These are phyloP conservation scores for Tulasnella sp. DNA, from an alignment of 768 basidiomycete species.

Conservation along the genomic window DNA sequence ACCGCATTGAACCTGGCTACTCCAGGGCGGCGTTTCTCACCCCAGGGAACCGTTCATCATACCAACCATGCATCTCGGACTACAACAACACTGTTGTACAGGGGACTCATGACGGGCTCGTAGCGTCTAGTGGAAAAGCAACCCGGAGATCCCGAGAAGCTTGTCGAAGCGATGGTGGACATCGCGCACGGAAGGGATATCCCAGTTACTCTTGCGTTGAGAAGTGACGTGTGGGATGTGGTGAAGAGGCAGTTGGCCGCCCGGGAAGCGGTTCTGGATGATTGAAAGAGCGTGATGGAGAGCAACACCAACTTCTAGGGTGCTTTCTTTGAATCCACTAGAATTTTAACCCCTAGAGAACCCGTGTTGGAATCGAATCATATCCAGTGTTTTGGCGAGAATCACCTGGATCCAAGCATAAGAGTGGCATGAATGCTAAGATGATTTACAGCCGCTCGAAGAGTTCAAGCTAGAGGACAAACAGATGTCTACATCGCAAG, in stretches of 20 bases:
- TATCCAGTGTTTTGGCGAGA: too few relatives aligned
- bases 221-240: constrained; percentile 22
- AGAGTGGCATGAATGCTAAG: too few relatives aligned
- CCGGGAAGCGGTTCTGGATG: constrained; percentile 15
- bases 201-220: constrained; percentile 25
- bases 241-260: background rate
- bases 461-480: too few relatives aligned
- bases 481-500: too few relatives aligned
- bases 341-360: too few relatives aligned
- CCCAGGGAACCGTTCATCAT: constrained; percentile 1
- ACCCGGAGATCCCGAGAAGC: constrained; percentile 23
- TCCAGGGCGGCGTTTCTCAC: constrained; percentile 21
- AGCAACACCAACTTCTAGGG: background rate
- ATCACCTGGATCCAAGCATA: too few relatives aligned
- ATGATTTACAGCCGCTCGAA: too few relatives aligned
- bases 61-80: background rate
- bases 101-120: constrained; percentile 9
- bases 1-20: constrained; percentile 20
- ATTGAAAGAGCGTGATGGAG: constrained; percentile 17
- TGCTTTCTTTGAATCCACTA: too few relatives aligned
- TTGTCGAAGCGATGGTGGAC: constrained; percentile 22
- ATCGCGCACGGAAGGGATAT: constrained; percentile 22
- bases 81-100: constrained; percentile 19
- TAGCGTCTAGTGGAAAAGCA: constrained; percentile 20
- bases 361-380: too few relatives aligned